phyloP scores from a whole-genome alignment of 345 rosid genomes.

The Rubroshorea leprosula region DNA sequence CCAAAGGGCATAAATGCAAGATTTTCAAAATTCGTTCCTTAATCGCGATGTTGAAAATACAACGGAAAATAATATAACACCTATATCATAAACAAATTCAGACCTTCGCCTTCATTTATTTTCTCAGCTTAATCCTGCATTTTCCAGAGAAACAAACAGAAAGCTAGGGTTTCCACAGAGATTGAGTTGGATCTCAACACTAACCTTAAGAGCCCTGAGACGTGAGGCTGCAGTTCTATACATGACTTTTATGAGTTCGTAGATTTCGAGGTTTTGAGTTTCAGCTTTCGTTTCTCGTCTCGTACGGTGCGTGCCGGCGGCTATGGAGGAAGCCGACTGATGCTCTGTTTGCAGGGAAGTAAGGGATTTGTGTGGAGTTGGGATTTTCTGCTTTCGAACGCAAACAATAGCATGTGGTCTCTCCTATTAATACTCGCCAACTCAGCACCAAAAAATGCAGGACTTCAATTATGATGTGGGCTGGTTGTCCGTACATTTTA shows the following conservation, averaged over 20 bases:
- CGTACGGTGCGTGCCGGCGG: background rate
- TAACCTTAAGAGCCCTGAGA: constrained; percentile 49
- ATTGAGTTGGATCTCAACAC: background rate
- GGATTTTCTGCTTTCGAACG: no score
- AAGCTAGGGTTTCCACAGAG: background rate
- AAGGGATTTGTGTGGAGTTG: no score
- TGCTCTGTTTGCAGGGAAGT: no score
- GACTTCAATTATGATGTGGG: no score
- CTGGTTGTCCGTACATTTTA: no score
- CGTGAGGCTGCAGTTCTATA: constrained; percentile 52
- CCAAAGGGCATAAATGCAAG: background rate
- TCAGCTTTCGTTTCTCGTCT: background rate
- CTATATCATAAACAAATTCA: constrained; percentile 5
- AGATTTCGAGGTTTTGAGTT: background rate
- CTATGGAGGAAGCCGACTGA: background rate
- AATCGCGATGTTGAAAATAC: background rate
- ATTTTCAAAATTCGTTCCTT: background rate
- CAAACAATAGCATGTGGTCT: no score
- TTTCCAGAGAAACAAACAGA: constrained; percentile 6
- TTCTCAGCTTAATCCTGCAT: background rate
- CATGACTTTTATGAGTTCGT: constrained; percentile 26
- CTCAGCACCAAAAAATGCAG: no score
- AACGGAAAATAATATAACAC: no score
- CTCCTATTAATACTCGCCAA: no score
- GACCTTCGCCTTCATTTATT: background rate